These are phyloP conservation scores for Clausena lansium DNA, from an alignment of 345 rosid genomes.

Conservation along the genomic window DNA sequence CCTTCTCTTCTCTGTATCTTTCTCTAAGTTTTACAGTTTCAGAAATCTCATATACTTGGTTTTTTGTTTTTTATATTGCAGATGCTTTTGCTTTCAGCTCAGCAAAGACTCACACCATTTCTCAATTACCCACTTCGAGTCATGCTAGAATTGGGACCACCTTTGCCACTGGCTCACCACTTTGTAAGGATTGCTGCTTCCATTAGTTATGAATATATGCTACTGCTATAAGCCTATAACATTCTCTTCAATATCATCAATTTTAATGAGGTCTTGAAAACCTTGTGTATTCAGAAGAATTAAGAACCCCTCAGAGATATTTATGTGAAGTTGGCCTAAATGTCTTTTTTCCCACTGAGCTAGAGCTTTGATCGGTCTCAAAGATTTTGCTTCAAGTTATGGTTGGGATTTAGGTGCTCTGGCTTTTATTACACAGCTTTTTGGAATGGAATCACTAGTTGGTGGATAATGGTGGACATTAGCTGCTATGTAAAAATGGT, in stretches of 20 bases:
- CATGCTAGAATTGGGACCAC: slow-evolving; percentile 30
- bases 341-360: background rate
- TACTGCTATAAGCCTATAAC: background rate
- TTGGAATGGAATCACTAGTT: no score
- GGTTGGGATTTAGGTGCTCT: no score
- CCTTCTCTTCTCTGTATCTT: background rate
- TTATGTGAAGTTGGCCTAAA: background rate
- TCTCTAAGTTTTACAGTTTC: background rate
- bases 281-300: background rate
- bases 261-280: background rate
- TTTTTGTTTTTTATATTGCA: slow-evolving; percentile 22
- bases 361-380: background rate
- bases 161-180: slow-evolving; percentile 67
- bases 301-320: background rate
- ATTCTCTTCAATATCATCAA: background rate
- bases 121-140: slow-evolving; percentile 34
- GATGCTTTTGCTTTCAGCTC: slow-evolving; percentile 36
- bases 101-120: slow-evolving; percentile 19
- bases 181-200: slow-evolving; percentile 34
- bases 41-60: background rate
- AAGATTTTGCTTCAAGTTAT: background rate
- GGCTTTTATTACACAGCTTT: no score
- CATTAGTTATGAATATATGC: background rate
- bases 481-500: no score
- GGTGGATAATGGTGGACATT: no score